Base-by-base conservation (phyloP, 2,329 filamentous ascomycete genomes). In the Epichloe scottii region DNA sequence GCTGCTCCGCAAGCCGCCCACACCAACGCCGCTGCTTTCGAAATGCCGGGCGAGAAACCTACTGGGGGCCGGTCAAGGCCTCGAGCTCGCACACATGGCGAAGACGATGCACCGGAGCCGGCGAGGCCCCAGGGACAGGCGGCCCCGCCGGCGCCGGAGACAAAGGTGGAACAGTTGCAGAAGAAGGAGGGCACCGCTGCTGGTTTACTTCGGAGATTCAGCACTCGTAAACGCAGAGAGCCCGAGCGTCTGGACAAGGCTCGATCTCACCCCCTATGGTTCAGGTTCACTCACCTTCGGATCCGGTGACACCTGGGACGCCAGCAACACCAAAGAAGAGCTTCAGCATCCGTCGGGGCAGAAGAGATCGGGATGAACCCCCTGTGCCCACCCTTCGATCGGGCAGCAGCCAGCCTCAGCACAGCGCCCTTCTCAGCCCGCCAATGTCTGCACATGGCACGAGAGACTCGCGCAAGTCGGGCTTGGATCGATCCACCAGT, bases 151-250 rank as follows among this genome's bases (percentile, higher is more conserved):
- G 75, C 58, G 60, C 78, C 58, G 61, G 76, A 83, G 26, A 75
- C 80, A 21, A 78, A 80, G 34, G 65, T 72, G 19, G 84, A 82
- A 63, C 77, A 76, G 10, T 74, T 79, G 5, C 72, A 73, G 47
- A 90, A 87, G 71, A 95, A 93, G 66, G 91, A 96, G 66, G 93
- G 89, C 60, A 81, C 87, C 4, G 89, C 90, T 37, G 86, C 82
- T 26, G 88, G 90, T 30, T 74, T 98, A 48, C 72, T 98, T 46
- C 80, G 93, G 57, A 81, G 93, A 38, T 90, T 98, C 65, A 97
- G 91, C 70, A 97, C 93, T 7, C 81, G 91, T 56, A 82, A 85
- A 60, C 79, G 84, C 51, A 81, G 78, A 65, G 87, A 86, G 57
- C 78, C 75, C 58, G 79, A 79, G 68, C 77, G 76, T 53, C 72